A percentile compares a stretch with the other conserved stretches of the same genome.
These are phyloP conservation scores for Podila epicladia DNA, from an alignment of 192 early-diverging fungal genomes.

Conservation along the genomic window DNA sequence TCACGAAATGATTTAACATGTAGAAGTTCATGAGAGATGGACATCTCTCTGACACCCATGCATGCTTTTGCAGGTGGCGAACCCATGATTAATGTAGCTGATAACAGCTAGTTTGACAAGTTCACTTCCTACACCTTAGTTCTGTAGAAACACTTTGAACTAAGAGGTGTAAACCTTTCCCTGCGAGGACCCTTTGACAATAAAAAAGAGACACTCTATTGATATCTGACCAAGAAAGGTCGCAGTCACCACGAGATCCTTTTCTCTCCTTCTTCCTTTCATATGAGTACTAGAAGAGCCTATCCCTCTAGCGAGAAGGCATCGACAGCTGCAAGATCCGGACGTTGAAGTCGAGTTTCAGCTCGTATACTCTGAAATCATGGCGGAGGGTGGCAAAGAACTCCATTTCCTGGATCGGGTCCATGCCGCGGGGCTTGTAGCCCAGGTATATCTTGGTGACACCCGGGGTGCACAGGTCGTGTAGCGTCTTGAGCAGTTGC, in stretches of 20 bases:
- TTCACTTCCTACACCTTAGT: too few relatives aligned
- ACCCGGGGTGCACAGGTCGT: conserved; percentile 33
- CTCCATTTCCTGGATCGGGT: conserved; percentile 16
- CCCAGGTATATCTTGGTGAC: conserved; percentile 54
- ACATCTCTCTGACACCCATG: too few relatives aligned
- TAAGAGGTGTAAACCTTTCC: too few relatives aligned
- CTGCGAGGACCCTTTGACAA: too few relatives aligned
- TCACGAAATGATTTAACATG: too few relatives aligned
- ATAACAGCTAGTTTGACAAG: too few relatives aligned
- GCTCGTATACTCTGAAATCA: conserved; percentile 30
- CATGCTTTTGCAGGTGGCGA: too few relatives aligned
- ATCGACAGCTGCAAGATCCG: conserved; percentile 15
- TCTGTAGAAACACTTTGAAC: too few relatives aligned
- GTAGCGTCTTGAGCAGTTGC: conserved; percentile 46
- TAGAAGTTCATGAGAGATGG: too few relatives aligned
- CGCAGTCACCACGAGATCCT: background rate
- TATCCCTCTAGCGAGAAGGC: too few relatives aligned
- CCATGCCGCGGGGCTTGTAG: conserved; percentile 53
- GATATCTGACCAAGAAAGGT: background rate
- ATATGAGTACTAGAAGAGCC: background rate
- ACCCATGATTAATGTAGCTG: too few relatives aligned
- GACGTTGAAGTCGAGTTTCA: conserved; percentile 1
- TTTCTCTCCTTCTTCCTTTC: background rate
- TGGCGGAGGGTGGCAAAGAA: conserved; percentile 43
- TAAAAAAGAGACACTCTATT: background rate